These are phyloP conservation scores for Russula ochroleuca DNA, from an alignment of 768 basidiomycete genomes.

Conservation along the genomic window DNA sequence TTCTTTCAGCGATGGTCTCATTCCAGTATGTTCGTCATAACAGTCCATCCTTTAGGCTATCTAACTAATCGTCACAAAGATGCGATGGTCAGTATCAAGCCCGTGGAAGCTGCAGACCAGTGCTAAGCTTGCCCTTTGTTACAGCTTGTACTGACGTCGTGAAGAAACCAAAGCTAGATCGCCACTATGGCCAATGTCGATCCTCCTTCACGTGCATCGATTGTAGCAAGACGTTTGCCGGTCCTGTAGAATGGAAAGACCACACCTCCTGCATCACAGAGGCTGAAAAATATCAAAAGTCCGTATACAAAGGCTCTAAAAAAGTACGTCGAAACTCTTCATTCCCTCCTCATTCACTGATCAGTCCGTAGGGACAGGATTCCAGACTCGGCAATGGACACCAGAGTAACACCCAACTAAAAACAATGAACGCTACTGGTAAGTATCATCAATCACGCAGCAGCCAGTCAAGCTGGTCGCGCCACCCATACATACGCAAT, in stretches of 20 bases:
- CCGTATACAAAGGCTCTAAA: slow-evolving; percentile 77
- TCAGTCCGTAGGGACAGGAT: background rate
- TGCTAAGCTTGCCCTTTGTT: background rate
- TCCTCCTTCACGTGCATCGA: slow-evolving; percentile 79
- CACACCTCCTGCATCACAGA: slow-evolving; percentile 86
- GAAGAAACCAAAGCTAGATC: slow-evolving; percentile 91
- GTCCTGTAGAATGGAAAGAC: slow-evolving; percentile 70
- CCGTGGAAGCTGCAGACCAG: background rate
- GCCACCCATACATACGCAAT: slow-evolving; percentile 16
- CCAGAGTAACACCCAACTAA: slow-evolving; percentile 13
- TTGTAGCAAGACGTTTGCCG: slow-evolving; percentile 78
- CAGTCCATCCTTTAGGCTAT: slow-evolving; percentile 27
- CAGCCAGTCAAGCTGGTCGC: slow-evolving; percentile 20
- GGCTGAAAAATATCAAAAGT: slow-evolving; percentile 91
- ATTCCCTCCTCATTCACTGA: slow-evolving; percentile 19
- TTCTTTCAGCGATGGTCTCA: slow-evolving; percentile 23
- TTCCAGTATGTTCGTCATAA: slow-evolving; percentile 25
- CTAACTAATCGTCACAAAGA: slow-evolving; percentile 4
- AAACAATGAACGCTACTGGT: slow-evolving; percentile 25
- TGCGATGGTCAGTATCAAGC: slow-evolving; percentile 28
- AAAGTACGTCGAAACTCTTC: slow-evolving; percentile 35
- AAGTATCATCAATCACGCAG: slow-evolving; percentile 23
- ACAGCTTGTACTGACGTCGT: slow-evolving; percentile 79
- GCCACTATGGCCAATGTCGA: slow-evolving; percentile 60
- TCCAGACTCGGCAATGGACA: slow-evolving; percentile 6